Conservation (phyloP, 352 stramenopile species). For the Saprolegnia diclina region DNA sequence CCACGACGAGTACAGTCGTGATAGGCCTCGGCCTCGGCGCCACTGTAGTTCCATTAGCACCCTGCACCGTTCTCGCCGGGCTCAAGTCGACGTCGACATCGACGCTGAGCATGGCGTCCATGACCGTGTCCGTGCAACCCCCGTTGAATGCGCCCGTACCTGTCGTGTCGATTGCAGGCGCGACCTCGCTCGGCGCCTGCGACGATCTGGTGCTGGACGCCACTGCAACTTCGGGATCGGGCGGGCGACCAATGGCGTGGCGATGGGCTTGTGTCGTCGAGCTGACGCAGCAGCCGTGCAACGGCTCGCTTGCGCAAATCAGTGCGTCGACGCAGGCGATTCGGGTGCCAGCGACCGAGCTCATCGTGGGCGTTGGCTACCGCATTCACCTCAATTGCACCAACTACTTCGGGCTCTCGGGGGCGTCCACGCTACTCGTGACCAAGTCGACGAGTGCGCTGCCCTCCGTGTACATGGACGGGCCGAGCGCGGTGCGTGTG, state of each 20-base stretch:
- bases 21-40: slow-evolving; percentile 45
- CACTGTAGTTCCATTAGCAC: slow-evolving; percentile 39
- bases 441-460: slow-evolving; percentile 46
- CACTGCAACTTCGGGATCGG: slow-evolving; percentile 44
- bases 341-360: slow-evolving; percentile 30
- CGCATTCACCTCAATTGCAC: slow-evolving; percentile 39
- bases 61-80: slow-evolving; percentile 35
- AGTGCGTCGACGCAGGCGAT: slow-evolving; percentile 36
- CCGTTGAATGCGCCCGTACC: slow-evolving; percentile 44
- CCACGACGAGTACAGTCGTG: slow-evolving; percentile 36
- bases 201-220: slow-evolving; percentile 57
- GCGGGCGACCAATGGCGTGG: slow-evolving; percentile 50
- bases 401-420: slow-evolving; percentile 47
- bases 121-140: slow-evolving; percentile 32
- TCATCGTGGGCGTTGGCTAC: slow-evolving; percentile 41
- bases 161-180: slow-evolving; percentile 40
- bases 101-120: slow-evolving; percentile 35
- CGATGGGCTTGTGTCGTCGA: slow-evolving; percentile 42
- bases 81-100: slow-evolving; percentile 49
- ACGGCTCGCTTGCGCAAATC: slow-evolving; percentile 29
- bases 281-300: slow-evolving; percentile 31
- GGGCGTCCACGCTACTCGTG: slow-evolving; percentile 44
- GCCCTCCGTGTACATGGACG: slow-evolving; percentile 50
- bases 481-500: slow-evolving; percentile 36
- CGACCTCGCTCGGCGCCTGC: slow-evolving; percentile 46